Evolutionary conservation across 2,329 filamentous ascomycete genomes (phyloP), one percentile per base, ranked within the genome.

Genomic region (Teratosphaeria nubilosa): DNA sequence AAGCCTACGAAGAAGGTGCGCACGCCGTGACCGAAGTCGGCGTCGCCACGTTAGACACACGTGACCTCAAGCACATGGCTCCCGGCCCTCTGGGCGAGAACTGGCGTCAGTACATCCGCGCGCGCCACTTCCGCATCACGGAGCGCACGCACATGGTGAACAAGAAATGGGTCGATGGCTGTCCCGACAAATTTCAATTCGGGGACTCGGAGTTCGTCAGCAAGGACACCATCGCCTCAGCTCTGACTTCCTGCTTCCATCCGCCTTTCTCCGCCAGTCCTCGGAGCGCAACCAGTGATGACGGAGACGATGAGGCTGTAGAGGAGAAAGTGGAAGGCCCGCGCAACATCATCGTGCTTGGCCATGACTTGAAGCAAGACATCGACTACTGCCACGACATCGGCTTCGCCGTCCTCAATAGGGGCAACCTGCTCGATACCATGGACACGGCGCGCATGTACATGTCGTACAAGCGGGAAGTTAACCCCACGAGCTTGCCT

Each of bases 21-120:
- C 76, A 79, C 34, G 76, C 82, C 13, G 80, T 97, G 59, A 95
- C 91, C 0, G 94, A 99, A 72, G 79, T 99, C 45, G 94, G 94
- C 0, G 78, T 99, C 48, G 86, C 90, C 1, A 85, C 86, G 2
- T 77, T 97, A 0, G 91, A 97, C 69, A 91, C 87, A 0, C 70
- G 75, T 22, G 78, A 83, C 55, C 72, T 90, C 24, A 65, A 73
- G 1, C 74, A 71, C 7, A 61, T 84, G 0, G 66, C 82, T 0
- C 87, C 88, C 2, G 88, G 88, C 0, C 66, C 75, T 2, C 72
- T 76, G 27, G 89, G 85, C 2, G 65, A 75, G 48, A 78, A 84
- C 41, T 96, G 91, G 91, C 81, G 83, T 63, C 65, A 75, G 0
- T 72, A 79, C 55, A 87, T 96, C 63, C 76, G 82, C 31, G 83